Evolutionary conservation across 768 basidiomycete species (phyloP), one percentile per base, ranked within the genome.

Genomic region (Hygrophorus pudorinus): DNA sequence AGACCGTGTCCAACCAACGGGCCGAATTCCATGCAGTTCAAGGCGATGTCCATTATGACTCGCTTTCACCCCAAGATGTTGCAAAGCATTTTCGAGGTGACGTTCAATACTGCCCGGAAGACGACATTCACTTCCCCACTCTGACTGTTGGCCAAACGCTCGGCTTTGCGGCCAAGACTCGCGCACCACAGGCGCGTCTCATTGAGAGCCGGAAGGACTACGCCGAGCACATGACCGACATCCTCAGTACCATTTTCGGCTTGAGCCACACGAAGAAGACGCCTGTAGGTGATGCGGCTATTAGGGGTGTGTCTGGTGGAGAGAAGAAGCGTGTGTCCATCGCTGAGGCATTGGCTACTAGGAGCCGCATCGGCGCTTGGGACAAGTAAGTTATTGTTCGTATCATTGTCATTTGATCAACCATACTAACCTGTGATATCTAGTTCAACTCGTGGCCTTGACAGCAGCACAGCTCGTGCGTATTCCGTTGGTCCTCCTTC

Each of bases 321-420:
- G 79, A 87, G 67, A 77, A 73, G 64, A 90, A 89, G 59, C 76
- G 88, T 9, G 86, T 90, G 2, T 81, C 81, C n/a, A 80, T 85
- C 59, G 66, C 70, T 24, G 89, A 92, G 57, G 67, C 71, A 1
- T 59, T 88, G 43, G 76, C 79, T 0, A 75, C 75, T 4, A 67
- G 82, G 31, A 75, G 77, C 36, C 64, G 72, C 7, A 62, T 90
- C 3, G 71, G 73, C 16, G 75, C 75, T 14, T 90, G 86, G 87
- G 86, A 89, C 63, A 88, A 84, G 81, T 81, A 45, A 51, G 71
- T 53, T 33, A 48, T 14, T 12, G 2, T 41, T 12, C 16, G n/a
- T 37, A 14, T 13, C 17, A 37, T 44, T 44, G 70, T n/a, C n/a
- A n/a, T n/a, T n/a, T n/a, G n/a, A n/a, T n/a, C n/a, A n/a, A n/a